Evolutionary conservation across 2,329 filamentous ascomycete species (phyloP), one percentile per base, ranked within the genome.

Genomic region (Bimuria novae-zelandiae): DNA sequence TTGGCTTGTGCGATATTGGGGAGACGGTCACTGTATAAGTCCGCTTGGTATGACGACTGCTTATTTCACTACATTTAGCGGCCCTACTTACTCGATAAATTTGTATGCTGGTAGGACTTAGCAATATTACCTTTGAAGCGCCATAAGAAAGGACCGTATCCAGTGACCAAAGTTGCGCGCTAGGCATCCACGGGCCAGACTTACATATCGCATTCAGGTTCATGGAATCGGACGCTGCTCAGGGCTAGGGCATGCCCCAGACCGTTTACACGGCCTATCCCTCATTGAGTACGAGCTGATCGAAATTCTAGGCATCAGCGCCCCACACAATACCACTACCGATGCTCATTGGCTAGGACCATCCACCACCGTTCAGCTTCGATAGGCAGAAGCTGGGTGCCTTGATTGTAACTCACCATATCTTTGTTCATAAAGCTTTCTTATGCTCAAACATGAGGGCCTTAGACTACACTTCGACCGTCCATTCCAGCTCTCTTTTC

Each of bases 11-110:
- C 54, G 73, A 79, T 63, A 68, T 82, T 62, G 79, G 79, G 7
- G 77, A 79, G 63, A 80, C 78, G 4, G 70, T 80, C 2, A 56
- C 71, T 16, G 74, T 78, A 3, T 77, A 25, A 54, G n/a, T n/a
- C n/a, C n/a, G n/a, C n/a, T n/a, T n/a, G n/a, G n/a, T n/a, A n/a
- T n/a, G n/a, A 22, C 7, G 5, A 19, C 16, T 19, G n/a, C 30
- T 14, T 16, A 33, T 8, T 33, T 6, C 30, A 33, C 30, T 17
- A 19, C 16, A 16, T 16, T 35, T 35, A 10, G n/a, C n/a, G n/a
- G n/a, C n/a, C n/a, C n/a, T n/a, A n/a, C n/a, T n/a, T n/a, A n/a
- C n/a, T n/a, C n/a, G n/a, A n/a, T n/a, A n/a, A n/a, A n/a, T n/a
- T n/a, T n/a, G n/a, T n/a, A n/a, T n/a, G n/a, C n/a, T n/a, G n/a